Conservation (phyloP, 805 yeast genomes). For the Citeromyces matritensis region DNA sequence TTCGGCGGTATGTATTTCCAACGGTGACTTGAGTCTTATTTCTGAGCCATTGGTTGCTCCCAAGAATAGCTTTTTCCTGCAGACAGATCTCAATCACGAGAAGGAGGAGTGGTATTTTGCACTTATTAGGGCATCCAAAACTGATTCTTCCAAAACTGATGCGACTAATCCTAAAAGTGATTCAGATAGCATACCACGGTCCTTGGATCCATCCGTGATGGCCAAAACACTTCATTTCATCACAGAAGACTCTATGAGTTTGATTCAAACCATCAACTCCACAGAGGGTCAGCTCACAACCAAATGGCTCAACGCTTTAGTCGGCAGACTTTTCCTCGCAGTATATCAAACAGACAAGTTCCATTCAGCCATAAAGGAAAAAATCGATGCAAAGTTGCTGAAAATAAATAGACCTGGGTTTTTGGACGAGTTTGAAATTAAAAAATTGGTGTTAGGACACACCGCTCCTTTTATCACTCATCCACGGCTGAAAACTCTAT, state of each 20-base stretch:
- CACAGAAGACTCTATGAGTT: conserved; percentile 54
- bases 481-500: conserved; percentile 52
- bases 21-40: conserved; percentile 3
- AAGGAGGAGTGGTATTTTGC: conserved; percentile 94
- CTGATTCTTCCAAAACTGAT: conserved; percentile 10
- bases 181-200: conserved; percentile 5
- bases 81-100: conserved; percentile 62
- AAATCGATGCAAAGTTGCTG: conserved; percentile 55
- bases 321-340: conserved; percentile 72
- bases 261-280: conserved; percentile 68
- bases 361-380: conserved; percentile 38
- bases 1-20: conserved; percentile 48
- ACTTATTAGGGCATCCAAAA: conserved; percentile 61
- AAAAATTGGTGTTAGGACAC: conserved; percentile 58
- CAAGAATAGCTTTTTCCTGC: conserved; percentile 36
- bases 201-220: conserved; percentile 40
- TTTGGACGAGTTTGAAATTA: conserved; percentile 67
- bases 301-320: conserved; percentile 80
- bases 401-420: conserved; percentile 81
- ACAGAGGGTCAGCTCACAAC: conserved; percentile 74
- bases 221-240: conserved; percentile 66
- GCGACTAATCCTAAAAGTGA: neutral
- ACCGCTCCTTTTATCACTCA: conserved; percentile 69
- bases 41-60: conserved; percentile 12
- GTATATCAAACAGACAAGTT: conserved; percentile 59